Evolutionary conservation across 2,329 filamentous ascomycete species (phyloP).

Genomic region (Calonectria montana): DNA sequence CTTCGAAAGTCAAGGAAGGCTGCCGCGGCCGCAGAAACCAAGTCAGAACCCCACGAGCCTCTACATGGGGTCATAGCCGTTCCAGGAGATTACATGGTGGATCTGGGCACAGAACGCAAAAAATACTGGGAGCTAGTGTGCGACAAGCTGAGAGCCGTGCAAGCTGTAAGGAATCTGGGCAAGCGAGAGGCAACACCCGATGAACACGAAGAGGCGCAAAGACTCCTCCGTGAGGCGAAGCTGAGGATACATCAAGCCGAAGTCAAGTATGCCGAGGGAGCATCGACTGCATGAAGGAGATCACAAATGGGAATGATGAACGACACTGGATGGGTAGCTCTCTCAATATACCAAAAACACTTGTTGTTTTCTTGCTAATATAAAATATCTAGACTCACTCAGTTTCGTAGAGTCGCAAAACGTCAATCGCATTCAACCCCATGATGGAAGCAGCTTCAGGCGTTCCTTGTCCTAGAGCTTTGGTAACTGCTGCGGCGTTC

Average conservation of each 20-base stretch:
- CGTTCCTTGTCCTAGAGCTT: conserved; percentile 59
- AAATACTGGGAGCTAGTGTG: conserved; percentile 55
- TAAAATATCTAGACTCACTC: conserved; percentile 32
- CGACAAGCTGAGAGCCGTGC: conserved; percentile 54
- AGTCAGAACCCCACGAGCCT: conserved; percentile 39
- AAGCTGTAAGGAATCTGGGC: conserved; percentile 48
- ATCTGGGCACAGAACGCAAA: conserved; percentile 44
- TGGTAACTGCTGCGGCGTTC: conserved; percentile 64
- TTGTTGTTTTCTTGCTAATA: conserved; percentile 34
- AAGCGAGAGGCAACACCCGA: conserved; percentile 40
- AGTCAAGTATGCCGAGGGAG: conserved; percentile 48
- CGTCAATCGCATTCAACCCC: conserved; percentile 68
- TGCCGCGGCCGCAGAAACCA: conserved; percentile 40
- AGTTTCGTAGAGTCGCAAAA: conserved; percentile 53
- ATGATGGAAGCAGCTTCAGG: conserved; percentile 64
- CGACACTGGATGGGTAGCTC: conserved; percentile 33
- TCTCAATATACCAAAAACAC: conserved; percentile 29
- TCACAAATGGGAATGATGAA: conserved; percentile 12
- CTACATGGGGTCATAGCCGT: conserved; percentile 50
- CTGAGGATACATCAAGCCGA: conserved; percentile 52
- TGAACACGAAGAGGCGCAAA: conserved; percentile 45
- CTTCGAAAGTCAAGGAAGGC: conserved; percentile 51
- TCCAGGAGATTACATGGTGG: conserved; percentile 49
- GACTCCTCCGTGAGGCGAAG: conserved; percentile 44
- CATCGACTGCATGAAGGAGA: conserved; percentile 24